Evolutionary conservation across 331 rosid species (phyloP).

Genomic region (Erythrophleum ivorense): DNA sequence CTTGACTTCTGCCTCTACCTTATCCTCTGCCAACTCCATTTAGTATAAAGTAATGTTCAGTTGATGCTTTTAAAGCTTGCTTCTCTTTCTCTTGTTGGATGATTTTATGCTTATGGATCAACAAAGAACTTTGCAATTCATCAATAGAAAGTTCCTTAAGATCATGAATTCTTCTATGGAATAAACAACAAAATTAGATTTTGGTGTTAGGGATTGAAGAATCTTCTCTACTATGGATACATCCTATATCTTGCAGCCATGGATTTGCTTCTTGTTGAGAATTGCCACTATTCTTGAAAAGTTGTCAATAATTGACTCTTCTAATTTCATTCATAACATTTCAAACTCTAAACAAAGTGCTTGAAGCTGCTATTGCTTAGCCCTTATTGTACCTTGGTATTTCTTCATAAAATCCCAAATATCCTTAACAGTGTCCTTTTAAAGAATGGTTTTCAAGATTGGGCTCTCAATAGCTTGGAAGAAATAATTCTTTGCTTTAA

Average conservation of each 20-base stretch:
- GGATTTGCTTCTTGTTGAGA: not conserved
- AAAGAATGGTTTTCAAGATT: not conserved
- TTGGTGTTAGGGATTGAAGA: not conserved
- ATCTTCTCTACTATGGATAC: not conserved
- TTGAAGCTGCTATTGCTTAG: not conserved
- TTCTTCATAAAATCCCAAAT: no score
- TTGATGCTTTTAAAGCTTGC: no score
- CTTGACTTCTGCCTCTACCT: no score
- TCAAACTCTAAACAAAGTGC: slow-evolving; percentile 6
- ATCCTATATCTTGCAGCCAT: not conserved
- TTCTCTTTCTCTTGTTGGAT: no score
- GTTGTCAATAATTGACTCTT: not conserved
- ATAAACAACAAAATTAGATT: not conserved
- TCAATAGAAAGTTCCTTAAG: not conserved
- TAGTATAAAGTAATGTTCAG: no score
- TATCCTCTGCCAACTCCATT: no score
- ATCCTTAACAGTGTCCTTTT: not conserved
- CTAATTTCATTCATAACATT: not conserved
- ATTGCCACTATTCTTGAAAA: not conserved
- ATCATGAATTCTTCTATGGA: not conserved
- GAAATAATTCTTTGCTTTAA: not conserved
- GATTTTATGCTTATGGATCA: not conserved
- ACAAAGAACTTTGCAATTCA: not conserved
- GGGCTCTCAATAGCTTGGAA: not conserved
- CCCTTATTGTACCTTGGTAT: not conserved